Conservation (phyloP, 1,284 basidiomycete species). For the Sporisorium sorghi region DNA sequence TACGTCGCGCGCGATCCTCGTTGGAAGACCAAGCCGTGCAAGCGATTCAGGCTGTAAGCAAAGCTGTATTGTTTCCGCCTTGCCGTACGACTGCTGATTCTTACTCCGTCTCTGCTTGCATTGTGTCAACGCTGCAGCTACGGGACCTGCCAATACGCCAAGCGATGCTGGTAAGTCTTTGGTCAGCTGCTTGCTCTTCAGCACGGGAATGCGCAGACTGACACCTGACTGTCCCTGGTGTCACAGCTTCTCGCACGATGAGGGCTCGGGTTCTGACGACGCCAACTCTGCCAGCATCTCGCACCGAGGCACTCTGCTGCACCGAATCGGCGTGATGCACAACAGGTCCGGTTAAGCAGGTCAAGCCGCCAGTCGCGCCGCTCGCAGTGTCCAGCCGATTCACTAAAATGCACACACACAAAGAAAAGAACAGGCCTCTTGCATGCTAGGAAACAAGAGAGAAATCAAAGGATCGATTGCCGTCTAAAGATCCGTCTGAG, state of each 20-base stretch:
- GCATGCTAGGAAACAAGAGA: conserved; percentile 5
- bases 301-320: conserved; percentile 27
- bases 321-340: conserved; percentile 33
- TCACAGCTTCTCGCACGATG: conserved; percentile 44
- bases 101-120: not conserved
- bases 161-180: conserved; percentile 72
- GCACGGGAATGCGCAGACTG: not conserved
- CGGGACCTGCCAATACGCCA: conserved; percentile 88
- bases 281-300: conserved; percentile 3
- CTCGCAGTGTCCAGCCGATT: too few species aligned
- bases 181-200: not conserved
- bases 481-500: conserved; percentile 36
- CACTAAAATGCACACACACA: not conserved
- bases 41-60: conserved; percentile 76
- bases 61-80: not conserved
- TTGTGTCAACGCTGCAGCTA: conserved; percentile 74
- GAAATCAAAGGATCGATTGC: conserved; percentile 5
- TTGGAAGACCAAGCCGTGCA: conserved; percentile 92
- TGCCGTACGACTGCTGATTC: not conserved
- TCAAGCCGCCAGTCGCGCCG: too few species aligned
- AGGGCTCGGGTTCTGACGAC: not conserved
- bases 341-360: not conserved
- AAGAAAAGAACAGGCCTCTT: not conserved
- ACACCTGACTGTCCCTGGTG: not conserved
- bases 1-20: conserved; percentile 85